These are phyloP conservation scores for Hypoxylon sp. DNA, from an alignment of 2,329 filamentous ascomycete genomes.

Conservation along the genomic window DNA sequence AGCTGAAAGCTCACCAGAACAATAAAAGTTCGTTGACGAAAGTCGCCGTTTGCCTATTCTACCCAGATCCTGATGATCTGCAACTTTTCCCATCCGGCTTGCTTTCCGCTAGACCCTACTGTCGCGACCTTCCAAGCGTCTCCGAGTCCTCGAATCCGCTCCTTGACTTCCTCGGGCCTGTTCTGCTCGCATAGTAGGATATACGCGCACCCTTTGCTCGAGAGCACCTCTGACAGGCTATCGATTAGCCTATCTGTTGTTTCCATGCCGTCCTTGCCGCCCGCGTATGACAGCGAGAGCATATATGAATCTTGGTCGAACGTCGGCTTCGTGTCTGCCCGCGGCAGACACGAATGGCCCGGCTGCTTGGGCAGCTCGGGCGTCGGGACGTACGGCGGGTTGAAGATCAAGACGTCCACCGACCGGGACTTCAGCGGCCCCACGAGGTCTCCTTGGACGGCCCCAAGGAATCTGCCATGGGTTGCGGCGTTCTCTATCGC, in stretches of 20 bases:
- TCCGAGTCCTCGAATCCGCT: conserved; percentile 62
- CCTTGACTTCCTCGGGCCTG: conserved; percentile 76
- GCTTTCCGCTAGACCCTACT: conserved; percentile 83
- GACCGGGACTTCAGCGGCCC: conserved; percentile 63
- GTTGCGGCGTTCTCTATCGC: conserved; percentile 46
- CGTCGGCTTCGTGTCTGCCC: conserved; percentile 43
- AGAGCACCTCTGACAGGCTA: conserved; percentile 70
- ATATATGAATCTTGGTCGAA: conserved; percentile 87
- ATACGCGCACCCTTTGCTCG: conserved; percentile 79
- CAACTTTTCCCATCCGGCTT: conserved; percentile 93
- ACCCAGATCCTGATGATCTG: conserved; percentile 85
- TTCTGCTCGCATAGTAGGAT: conserved; percentile 91
- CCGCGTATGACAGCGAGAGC: conserved; percentile 86
- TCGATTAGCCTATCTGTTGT: conserved; percentile 82
- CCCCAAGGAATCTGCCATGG: conserved; percentile 66
- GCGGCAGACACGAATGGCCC: conserved; percentile 35
- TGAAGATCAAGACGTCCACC: conserved; percentile 91
- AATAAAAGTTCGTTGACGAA: conserved; percentile 24
- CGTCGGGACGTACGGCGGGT: conserved; percentile 95
- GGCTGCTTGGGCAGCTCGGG: conserved; percentile 70
- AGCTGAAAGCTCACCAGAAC: conserved; percentile 34
- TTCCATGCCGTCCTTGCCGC: conserved; percentile 92
- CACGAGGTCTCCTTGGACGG: conserved; percentile 74
- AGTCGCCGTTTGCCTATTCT: conserved; percentile 18
- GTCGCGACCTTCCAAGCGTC: conserved; percentile 75